These are phyloP conservation scores for Polygonum aviculare DNA, from an alignment of 148 eudicot genomes.

Conservation along the genomic window DNA sequence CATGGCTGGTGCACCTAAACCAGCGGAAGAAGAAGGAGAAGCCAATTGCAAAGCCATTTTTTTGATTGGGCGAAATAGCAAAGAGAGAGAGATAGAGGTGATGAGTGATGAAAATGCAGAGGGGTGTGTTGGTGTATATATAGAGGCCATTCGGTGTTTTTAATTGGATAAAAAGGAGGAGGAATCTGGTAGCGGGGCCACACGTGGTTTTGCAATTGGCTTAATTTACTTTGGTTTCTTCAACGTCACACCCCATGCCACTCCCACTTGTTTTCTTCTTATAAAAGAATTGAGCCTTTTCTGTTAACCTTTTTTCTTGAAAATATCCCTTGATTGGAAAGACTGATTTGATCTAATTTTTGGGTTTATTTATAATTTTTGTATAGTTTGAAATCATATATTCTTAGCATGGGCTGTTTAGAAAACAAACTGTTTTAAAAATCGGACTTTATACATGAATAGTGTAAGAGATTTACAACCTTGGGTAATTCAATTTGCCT, in stretches of 20 bases:
- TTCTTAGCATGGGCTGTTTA: no score
- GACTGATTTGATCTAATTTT: no score
- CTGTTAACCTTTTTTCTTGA: no score
- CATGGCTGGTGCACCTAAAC: neutral
- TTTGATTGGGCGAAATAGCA: neutral
- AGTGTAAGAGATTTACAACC: no score
- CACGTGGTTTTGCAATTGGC: constrained; percentile 3
- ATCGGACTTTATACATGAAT: no score
- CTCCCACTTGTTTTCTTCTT: neutral
- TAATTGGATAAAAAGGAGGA: neutral
- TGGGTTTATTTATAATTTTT: no score
- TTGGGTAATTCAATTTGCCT: no score
- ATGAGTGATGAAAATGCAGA: neutral
- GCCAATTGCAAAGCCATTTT: no score
- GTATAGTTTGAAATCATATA: no score
- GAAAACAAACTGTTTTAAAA: no score
- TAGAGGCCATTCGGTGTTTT: neutral
- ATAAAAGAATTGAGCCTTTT: no score
- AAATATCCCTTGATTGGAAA: no score
- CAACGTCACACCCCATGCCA: neutral
- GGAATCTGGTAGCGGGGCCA: constrained; percentile 3
- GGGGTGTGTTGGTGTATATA: neutral
- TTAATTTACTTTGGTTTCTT: neutral
- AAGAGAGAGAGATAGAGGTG: neutral
- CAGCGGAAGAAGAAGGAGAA: neutral